Conservation (phyloP, 192 early-diverging fungal species). For the Cladochytrium replicatum region DNA sequence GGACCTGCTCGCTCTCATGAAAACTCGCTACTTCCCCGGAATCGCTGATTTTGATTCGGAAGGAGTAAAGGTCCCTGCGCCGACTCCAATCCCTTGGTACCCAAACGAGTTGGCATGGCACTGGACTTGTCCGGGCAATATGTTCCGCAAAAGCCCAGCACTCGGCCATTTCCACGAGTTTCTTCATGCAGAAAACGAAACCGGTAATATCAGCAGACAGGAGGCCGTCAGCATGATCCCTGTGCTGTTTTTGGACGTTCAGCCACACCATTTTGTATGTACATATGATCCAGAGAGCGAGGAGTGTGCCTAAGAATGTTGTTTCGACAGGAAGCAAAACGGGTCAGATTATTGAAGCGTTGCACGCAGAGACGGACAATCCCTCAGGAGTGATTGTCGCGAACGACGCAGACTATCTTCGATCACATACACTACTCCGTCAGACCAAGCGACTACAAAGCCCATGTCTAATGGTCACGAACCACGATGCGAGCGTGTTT, state of each 20-base stretch:
- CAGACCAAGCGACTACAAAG: conserved; percentile 91
- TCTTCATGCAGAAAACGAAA: conserved; percentile 94
- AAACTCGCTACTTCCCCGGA: conserved; percentile 48
- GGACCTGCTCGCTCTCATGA: conserved; percentile 63
- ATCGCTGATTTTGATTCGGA: conserved; percentile 50
- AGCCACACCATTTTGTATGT: conserved; percentile 79
- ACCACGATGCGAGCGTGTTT: conserved; percentile 88
- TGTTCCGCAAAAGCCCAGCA: conserved; percentile 66
- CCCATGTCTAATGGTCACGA: conserved; percentile 86
- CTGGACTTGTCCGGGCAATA: conserved; percentile 61
- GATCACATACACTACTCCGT: conserved; percentile 88
- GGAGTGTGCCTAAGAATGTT: conserved; percentile 80
- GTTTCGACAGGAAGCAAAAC: conserved; percentile 98
- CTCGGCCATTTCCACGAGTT: conserved; percentile 84
- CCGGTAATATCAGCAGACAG: conserved; percentile 93
- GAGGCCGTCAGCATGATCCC: conserved; percentile 98
- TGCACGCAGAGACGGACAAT: too few relatives aligned
- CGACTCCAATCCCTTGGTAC: conserved; percentile 75
- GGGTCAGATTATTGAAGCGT: conserved; percentile 59
- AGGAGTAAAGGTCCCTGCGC: conserved; percentile 63
- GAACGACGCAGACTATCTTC: conserved; percentile 88
- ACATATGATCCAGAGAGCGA: too few relatives aligned
- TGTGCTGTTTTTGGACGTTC: conserved; percentile 78
- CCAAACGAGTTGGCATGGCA: conserved; percentile 90
- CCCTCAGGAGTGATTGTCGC: too few relatives aligned